Conservation (phyloP, 2,329 filamentous ascomycete species). For the Aspergillus versicolor region DNA sequence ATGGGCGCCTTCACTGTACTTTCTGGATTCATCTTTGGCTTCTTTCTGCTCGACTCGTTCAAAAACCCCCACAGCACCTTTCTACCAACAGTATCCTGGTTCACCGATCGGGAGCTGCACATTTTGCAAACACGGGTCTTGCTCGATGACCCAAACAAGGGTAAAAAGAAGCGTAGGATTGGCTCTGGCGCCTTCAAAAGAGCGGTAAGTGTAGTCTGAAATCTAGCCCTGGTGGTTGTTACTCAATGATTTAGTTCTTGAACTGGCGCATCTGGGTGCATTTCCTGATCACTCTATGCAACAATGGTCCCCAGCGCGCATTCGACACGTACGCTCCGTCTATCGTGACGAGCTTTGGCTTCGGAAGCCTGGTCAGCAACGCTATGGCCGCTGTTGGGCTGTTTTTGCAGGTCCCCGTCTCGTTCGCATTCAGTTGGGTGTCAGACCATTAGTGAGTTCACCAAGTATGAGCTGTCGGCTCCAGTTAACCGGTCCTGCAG, state of each 20-base stretch:
- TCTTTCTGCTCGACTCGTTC: constrained; percentile 12
- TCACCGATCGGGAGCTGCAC: constrained; percentile 12
- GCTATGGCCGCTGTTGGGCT: constrained; percentile 13
- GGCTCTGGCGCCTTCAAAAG: constrained; percentile 3
- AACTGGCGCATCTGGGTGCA: constrained; percentile 13
- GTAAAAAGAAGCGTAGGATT: constrained; percentile 6
- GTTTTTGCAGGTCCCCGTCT: constrained; percentile 7
- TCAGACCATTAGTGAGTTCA: constrained; percentile 6
- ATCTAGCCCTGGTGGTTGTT: neutral
- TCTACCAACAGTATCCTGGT: constrained; percentile 2
- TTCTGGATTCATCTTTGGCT: constrained; percentile 5
- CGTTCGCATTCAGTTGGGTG: constrained; percentile 8
- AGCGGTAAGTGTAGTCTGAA: neutral
- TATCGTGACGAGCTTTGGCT: constrained; percentile 15
- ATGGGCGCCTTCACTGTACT: constrained; percentile 10
- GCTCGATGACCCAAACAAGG: constrained; percentile 14
- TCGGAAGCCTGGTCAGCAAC: constrained; percentile 8
- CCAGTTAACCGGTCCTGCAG: neutral
- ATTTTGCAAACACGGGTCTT: constrained; percentile 13
- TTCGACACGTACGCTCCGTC: constrained; percentile 15
- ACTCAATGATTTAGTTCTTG: constrained; percentile 1
- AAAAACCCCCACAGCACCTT: constrained; percentile 10
- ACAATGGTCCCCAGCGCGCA: constrained; percentile 10
- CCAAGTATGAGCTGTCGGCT: neutral
- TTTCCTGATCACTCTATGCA: constrained; percentile 12